These are phyloP conservation scores for Penicillium ucsense DNA, from an alignment of 495 filamentous ascomycete species.

Conservation along the genomic window DNA sequence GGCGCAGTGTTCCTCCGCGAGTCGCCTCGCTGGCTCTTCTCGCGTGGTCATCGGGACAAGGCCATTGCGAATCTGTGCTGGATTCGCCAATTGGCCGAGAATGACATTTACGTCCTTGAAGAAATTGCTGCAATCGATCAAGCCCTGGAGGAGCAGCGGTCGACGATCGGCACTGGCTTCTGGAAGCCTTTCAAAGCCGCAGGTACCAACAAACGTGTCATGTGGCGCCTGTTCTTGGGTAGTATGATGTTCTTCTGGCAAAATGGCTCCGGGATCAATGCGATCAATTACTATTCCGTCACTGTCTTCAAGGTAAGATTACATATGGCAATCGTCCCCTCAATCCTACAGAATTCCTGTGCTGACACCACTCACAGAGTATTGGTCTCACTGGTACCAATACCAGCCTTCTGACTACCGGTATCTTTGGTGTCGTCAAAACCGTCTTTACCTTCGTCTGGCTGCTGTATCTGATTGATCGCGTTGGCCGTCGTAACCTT, in stretches of 20 bases:
- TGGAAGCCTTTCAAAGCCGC: conserved; percentile 58
- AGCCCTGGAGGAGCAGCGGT: conserved; percentile 49
- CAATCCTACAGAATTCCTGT: background rate
- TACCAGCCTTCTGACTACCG: conserved; percentile 41
- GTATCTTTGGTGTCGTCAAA: conserved; percentile 46
- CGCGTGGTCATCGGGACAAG: conserved; percentile 36
- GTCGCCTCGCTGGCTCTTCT: conserved; percentile 49
- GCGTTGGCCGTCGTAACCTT: conserved; percentile 55
- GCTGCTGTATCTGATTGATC: conserved; percentile 63
- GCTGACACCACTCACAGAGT: conserved; percentile 15
- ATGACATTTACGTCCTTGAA: conserved; percentile 57
- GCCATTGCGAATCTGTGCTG: conserved; percentile 52
- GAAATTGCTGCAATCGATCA: conserved; percentile 54
- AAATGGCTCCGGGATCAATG: conserved; percentile 59
- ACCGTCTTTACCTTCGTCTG: conserved; percentile 52
- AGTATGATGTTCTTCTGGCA: conserved; percentile 60
- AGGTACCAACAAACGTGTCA: conserved; percentile 42
- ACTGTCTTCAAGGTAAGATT: conserved; percentile 43
- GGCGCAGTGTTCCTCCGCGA: conserved; percentile 42
- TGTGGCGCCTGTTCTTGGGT: conserved; percentile 60
- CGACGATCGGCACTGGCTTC: conserved; percentile 54
- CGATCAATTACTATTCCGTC: conserved; percentile 59
- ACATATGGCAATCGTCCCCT: background rate
- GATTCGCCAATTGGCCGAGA: conserved; percentile 48
- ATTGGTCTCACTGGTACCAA: conserved; percentile 48